Evolutionary conservation across 352 stramenopile species (phyloP).

Genomic region (Phytophthora colocasiae): DNA sequence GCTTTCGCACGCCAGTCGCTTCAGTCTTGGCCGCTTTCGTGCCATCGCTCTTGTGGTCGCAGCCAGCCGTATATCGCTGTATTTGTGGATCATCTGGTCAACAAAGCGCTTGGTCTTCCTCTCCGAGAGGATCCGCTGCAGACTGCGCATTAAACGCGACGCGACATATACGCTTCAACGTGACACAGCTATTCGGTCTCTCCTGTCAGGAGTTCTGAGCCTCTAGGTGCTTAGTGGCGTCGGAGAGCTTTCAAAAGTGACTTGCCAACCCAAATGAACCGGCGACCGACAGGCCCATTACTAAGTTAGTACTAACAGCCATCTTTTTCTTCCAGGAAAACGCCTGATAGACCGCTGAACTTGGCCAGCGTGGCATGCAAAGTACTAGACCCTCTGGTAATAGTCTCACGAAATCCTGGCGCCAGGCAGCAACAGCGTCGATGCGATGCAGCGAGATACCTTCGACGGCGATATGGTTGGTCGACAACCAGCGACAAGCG

Average conservation of each 20-base stretch:
- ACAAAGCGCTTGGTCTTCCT: conserved; percentile 40
- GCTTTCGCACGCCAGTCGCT: conserved; percentile 21
- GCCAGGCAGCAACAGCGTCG: conserved; percentile 3
- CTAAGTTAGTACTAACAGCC: no score
- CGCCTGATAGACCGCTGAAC: conserved; percentile 6
- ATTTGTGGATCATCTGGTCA: conserved; percentile 46
- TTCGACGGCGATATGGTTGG: conserved; percentile 3
- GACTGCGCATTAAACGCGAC: conserved; percentile 35
- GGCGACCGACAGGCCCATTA: conserved; percentile 11
- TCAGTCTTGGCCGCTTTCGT: conserved; percentile 28
- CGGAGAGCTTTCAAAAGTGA: conserved; percentile 28
- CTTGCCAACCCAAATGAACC: no score
- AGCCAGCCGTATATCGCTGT: conserved; percentile 38
- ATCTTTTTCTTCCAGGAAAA: conserved; percentile 36
- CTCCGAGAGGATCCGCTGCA: conserved; percentile 40
- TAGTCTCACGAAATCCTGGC: conserved; percentile 26
- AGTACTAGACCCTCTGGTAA: conserved; percentile 16
- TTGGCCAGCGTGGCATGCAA: conserved; percentile 21
- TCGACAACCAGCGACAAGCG: conserved; percentile 12
- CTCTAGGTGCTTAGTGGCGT: conserved; percentile 1
- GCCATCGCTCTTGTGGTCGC: conserved; percentile 16
- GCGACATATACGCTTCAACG: conserved; percentile 34
- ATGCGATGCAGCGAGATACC: conserved; percentile 26
- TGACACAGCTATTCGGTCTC: background rate
- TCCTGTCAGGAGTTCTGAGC: background rate